A percentile compares a stretch with the other conserved stretches of the same genome.
Evolutionary conservation across 129 eudicot genomes (phyloP).

Genomic region (Flaveria linearis): DNA sequence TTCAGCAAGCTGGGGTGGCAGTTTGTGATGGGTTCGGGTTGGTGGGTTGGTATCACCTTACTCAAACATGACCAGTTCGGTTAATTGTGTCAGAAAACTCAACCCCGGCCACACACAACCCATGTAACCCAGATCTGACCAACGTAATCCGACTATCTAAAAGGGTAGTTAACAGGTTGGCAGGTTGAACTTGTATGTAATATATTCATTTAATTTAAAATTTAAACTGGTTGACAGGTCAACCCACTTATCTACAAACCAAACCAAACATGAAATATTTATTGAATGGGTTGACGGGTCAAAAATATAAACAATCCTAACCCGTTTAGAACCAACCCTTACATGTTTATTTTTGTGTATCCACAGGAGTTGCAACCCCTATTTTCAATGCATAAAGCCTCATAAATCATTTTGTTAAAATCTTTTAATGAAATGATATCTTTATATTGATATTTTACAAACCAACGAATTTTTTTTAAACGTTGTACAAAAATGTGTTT

Average conservation of each 20-base stretch:
- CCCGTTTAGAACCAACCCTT: too few relatives aligned
- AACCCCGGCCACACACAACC: background rate
- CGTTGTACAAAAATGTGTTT: background rate
- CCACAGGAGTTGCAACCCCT: background rate
- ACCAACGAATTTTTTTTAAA: background rate
- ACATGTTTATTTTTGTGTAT: background rate
- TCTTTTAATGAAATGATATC: background rate
- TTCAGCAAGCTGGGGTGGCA: background rate
- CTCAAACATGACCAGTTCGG: background rate
- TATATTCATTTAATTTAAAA: background rate
- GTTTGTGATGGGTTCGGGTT: background rate
- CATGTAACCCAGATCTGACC: too few relatives aligned
- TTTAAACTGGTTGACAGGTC: background rate
- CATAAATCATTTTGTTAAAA: background rate
- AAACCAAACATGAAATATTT: background rate
- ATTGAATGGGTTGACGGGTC: background rate
- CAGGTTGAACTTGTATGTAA: background rate
- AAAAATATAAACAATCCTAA: background rate
- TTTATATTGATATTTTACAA: background rate
- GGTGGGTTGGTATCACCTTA: background rate
- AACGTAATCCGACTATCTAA: background rate
- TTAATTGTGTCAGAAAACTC: background rate
- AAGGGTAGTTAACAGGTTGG: background rate
- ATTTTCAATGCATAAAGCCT: background rate
- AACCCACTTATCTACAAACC: background rate